These are phyloP conservation scores for Lophiotrema nucula DNA, from an alignment of 495 filamentous ascomycete species.

Conservation along the genomic window DNA sequence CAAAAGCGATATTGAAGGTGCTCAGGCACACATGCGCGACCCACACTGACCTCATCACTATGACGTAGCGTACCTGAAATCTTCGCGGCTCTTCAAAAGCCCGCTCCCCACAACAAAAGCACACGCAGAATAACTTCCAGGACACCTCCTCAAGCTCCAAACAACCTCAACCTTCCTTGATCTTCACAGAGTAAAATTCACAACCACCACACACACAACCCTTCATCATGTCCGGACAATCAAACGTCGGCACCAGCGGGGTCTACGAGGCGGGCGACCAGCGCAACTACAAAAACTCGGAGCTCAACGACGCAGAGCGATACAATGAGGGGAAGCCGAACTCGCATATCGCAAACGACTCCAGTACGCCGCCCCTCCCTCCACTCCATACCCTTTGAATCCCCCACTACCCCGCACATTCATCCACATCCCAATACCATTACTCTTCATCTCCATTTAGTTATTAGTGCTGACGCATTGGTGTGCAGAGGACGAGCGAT, in stretches of 20 bases:
- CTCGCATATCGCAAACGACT: conserved; percentile 68
- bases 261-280: conserved; percentile 69
- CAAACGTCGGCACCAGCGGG: conserved; percentile 50
- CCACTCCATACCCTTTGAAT: not conserved
- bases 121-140: no score
- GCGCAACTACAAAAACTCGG: conserved; percentile 60
- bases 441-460: not conserved
- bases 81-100: no score
- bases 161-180: no score
- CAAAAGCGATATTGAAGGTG: no score
- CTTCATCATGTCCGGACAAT: conserved; percentile 13
- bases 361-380: conserved; percentile 53
- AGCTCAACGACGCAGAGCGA: conserved; percentile 51
- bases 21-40: no score
- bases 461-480: not conserved
- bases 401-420: not conserved
- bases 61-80: no score
- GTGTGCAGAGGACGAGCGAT: conserved; percentile 67
- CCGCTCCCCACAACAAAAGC: no score
- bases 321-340: conserved; percentile 67
- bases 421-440: not conserved
- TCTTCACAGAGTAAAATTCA: no score
- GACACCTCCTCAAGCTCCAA: no score
- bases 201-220: not conserved
- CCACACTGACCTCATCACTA: no score